These are phyloP conservation scores for Papiliotrema fonsecae DNA, from an alignment of 1,284 basidiomycete species.

Conservation along the genomic window DNA sequence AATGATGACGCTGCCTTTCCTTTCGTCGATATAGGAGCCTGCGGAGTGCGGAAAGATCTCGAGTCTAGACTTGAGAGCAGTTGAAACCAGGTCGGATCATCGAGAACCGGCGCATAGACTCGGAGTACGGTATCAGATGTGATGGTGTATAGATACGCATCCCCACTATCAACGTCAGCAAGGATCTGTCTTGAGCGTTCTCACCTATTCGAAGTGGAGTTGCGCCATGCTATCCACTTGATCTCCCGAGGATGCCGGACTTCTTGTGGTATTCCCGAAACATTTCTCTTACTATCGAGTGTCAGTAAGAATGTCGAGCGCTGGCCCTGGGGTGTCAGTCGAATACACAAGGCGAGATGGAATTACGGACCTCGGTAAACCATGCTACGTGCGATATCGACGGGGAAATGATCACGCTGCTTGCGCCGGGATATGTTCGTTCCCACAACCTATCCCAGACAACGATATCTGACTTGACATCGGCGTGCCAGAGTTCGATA, in stretches of 20 bases:
- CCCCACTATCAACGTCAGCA: conserved; percentile 23
- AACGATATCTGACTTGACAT: conserved; percentile 28
- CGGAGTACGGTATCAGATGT: conserved; percentile 53
- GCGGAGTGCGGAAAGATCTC: conserved; percentile 60
- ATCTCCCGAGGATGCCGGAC: conserved; percentile 39
- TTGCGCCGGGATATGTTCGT: conserved; percentile 12
- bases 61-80: conserved; percentile 61
- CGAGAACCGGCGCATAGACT: conserved; percentile 80
- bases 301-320: conserved; percentile 22
- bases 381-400: conserved; percentile 30
- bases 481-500: conserved; percentile 36
- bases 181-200: not conserved
- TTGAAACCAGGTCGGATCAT: conserved; percentile 77
- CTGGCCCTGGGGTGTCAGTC: conserved; percentile 13
- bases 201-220: conserved; percentile 16
- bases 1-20: conserved; percentile 35
- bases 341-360: too few relatives aligned
- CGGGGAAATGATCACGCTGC: conserved; percentile 17
- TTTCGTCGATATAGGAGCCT: conserved; percentile 50
- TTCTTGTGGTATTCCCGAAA: conserved; percentile 28
- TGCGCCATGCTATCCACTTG: conserved; percentile 41
- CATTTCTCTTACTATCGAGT: conserved; percentile 20
- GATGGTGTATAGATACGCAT: conserved; percentile 41
- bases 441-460: conserved; percentile 44
- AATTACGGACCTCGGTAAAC: conserved; percentile 16